Conservation (phyloP, 2,329 filamentous ascomycete genomes). For the Herpotrichia juniperi region DNA sequence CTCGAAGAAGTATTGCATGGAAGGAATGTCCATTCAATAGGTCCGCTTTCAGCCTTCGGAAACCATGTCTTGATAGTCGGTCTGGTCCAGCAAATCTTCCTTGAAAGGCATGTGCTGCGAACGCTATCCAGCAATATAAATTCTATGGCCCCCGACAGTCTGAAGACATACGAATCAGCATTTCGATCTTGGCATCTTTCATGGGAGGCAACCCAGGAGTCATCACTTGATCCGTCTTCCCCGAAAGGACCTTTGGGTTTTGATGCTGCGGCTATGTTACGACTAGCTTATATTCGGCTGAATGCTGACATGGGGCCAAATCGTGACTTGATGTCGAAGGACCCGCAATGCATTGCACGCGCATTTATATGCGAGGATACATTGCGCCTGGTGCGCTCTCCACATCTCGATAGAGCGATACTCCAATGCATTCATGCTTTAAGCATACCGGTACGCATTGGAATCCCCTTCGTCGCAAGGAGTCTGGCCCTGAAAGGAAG, state of each 20-base stretch:
- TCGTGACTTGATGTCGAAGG: constrained; percentile 68
- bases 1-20: constrained; percentile 41
- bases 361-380: constrained; percentile 66
- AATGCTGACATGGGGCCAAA: constrained; percentile 71
- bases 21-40: constrained; percentile 37
- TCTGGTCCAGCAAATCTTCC: constrained; percentile 73
- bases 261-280: constrained; percentile 67
- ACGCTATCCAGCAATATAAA: too few species aligned
- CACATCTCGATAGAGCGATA: constrained; percentile 67
- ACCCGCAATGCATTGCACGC: constrained; percentile 66
- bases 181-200: constrained; percentile 49
- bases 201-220: constrained; percentile 49
- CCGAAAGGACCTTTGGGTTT: constrained; percentile 68
- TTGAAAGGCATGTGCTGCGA: constrained; percentile 63
- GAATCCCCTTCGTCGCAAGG: constrained; percentile 47
- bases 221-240: constrained; percentile 56
- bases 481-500: constrained; percentile 49
- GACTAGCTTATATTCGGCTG: constrained; percentile 68
- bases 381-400: constrained; percentile 64
- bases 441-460: constrained; percentile 67
- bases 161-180: too few species aligned
- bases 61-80: constrained; percentile 76
- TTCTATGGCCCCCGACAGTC: too few species aligned
- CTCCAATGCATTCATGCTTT: constrained; percentile 72
- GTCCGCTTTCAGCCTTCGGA: constrained; percentile 50